Percentiles rank a stretch among this genome's conserved stretches.
phyloP scores from a whole-genome alignment of 805 yeast species.

The Saccharomyces jurei region DNA sequence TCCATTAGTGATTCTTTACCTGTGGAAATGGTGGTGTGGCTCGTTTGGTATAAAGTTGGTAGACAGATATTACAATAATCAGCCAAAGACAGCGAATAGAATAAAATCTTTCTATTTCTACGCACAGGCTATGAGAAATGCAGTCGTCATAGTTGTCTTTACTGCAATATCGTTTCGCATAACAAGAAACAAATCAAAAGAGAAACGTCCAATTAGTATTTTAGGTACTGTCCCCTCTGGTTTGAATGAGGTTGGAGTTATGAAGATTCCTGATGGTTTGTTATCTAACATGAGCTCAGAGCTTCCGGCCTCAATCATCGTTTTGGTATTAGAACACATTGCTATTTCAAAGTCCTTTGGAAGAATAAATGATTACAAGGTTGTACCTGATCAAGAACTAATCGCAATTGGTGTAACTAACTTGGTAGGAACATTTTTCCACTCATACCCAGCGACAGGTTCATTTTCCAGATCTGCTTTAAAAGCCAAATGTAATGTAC shows the following conservation, averaged over 20 bases:
- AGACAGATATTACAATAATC: constrained; percentile 38
- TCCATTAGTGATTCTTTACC: constrained; percentile 60
- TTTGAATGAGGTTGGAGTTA: constrained; percentile 64
- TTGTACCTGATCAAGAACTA: constrained; percentile 87
- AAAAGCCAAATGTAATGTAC: constrained; percentile 90
- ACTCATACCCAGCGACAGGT: constrained; percentile 93
- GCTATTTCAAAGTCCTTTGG: constrained; percentile 93
- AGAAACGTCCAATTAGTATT: constrained; percentile 39
- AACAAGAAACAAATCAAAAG: constrained; percentile 42
- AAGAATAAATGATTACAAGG: constrained; percentile 81
- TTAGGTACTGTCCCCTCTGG: constrained; percentile 81
- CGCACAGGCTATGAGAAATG: constrained; percentile 68
- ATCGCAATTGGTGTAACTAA: constrained; percentile 90
- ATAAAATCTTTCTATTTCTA: constrained; percentile 51
- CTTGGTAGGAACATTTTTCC: constrained; percentile 83
- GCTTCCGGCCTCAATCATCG: constrained; percentile 80
- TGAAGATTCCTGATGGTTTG: constrained; percentile 54
- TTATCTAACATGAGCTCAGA: constrained; percentile 59
- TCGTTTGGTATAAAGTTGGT: constrained; percentile 47
- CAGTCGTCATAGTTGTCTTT: constrained; percentile 70
- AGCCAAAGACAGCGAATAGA: constrained; percentile 11
- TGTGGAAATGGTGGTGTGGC: constrained; percentile 60
- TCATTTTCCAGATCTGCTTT: constrained; percentile 92
- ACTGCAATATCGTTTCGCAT: constrained; percentile 78
- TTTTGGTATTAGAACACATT: constrained; percentile 82